Conservation (phyloP, 208 protist species). For the Trichomonas tenax region DNA sequence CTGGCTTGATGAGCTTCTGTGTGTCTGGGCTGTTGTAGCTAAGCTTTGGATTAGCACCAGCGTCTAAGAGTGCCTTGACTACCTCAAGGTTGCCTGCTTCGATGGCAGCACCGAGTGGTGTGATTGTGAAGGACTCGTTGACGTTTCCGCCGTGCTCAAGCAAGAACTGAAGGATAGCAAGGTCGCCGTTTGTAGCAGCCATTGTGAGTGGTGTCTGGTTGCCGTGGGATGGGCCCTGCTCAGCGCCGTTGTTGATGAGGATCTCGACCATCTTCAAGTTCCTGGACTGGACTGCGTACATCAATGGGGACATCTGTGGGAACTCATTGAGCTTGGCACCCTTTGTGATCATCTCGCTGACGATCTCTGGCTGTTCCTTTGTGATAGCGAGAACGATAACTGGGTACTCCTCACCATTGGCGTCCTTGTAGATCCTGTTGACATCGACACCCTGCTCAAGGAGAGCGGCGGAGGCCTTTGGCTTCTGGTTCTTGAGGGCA, state of each 20-base stretch:
- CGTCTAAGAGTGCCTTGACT: background rate
- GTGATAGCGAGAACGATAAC: background rate
- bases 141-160: background rate
- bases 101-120: background rate
- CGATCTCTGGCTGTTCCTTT: no score
- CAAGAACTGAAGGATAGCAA: background rate
- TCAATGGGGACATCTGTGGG: background rate
- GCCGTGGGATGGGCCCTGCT: background rate
- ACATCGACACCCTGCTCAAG: background rate
- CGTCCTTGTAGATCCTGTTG: background rate
- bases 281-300: background rate
- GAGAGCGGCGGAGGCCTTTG: background rate
- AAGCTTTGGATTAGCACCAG: background rate
- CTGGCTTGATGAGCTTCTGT: background rate
- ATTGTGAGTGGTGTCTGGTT: background rate
- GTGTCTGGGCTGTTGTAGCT: background rate
- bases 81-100: background rate
- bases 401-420: background rate
- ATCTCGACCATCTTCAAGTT: background rate
- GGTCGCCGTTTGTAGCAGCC: background rate
- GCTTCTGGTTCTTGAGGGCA: background rate
- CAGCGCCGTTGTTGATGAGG: background rate
- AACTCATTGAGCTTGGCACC: background rate
- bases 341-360: background rate
- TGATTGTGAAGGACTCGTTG: background rate